Percentiles rank a stretch among this genome's conserved stretches.
These are phyloP conservation scores for Cryptococcus sp. DNA, from an alignment of 1,284 basidiomycete genomes.

Conservation along the genomic window DNA sequence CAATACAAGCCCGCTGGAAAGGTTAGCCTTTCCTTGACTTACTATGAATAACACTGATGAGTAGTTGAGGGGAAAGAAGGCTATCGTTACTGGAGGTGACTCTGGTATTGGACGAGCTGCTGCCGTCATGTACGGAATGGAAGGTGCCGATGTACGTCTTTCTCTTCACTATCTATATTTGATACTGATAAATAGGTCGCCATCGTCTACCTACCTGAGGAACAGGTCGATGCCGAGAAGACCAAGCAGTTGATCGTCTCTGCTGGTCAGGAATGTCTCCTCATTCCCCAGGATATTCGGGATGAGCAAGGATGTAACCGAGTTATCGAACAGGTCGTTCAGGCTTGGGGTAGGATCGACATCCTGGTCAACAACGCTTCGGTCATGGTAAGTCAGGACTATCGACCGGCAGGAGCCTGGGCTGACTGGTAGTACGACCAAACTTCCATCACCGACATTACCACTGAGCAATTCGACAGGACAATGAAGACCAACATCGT, in stretches of 20 bases:
- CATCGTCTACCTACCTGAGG: constrained; percentile 57
- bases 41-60: neutral
- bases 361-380: constrained; percentile 46
- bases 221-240: constrained; percentile 49
- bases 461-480: constrained; percentile 41
- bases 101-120: constrained; percentile 59
- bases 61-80: constrained; percentile 48
- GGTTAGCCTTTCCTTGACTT: constrained; percentile 16
- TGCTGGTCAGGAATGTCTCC: constrained; percentile 26
- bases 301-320: constrained; percentile 39
- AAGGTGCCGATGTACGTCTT: constrained; percentile 56
- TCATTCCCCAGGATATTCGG: constrained; percentile 36
- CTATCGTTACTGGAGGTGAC: constrained; percentile 49
- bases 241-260: constrained; percentile 32
- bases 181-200: constrained; percentile 47
- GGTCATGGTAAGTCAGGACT: constrained; percentile 36
- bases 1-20: constrained; percentile 45
- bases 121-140: constrained; percentile 60
- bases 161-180: neutral
- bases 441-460: constrained; percentile 38
- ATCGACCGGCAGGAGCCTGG: neutral
- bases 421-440: constrained; percentile 20
- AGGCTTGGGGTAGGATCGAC: constrained; percentile 42
- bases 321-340: constrained; percentile 37
- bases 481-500: constrained; percentile 40